Evolutionary conservation across 768 basidiomycete genomes (phyloP), one percentile per base, ranked within the genome.

Genomic region (Baorangia bicolor): DNA sequence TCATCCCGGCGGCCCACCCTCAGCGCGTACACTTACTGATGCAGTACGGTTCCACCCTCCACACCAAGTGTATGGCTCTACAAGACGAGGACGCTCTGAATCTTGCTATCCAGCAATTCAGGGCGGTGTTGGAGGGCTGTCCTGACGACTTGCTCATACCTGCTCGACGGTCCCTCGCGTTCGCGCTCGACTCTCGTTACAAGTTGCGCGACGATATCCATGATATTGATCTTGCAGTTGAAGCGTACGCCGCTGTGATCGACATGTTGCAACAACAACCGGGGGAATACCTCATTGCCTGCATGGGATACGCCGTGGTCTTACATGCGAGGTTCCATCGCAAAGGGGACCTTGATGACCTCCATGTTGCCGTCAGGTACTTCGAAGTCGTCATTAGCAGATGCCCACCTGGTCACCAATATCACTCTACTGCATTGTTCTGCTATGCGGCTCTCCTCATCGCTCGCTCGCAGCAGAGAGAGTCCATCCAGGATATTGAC

Each of bases 11-110:
- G 4, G 28, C 5, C 27, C 49, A 67, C 49, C 54, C 64, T n/a
- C 57, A 65, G 31, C 60, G 53, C 21, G 3, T 20, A 4, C 35
- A 48, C 27, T 9, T 59, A 4, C 34, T 69, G 14, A 49, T 57
- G 41, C 57, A 61, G 27, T 69, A 69, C n/a, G 66, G 51, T 33
- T 57, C 39, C 20, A 38, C 49, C 2, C 61, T 72, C 41, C 48
- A 54, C 23, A 46, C 14, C 14, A 57, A 55, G 40, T 66, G 60
- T 50, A 56, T 47, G 42, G 52, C 33, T 18, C 38, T 55, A 11
- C 23, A 60, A 5, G 48, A 63, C 18, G 50, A 57, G 27, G 52
- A 16, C 5, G 71, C 67, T 40, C 53, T 72, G 9, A 42, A 62
- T 18, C 56, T 63, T 45, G 63, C 61, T 21, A 61, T 63, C 30